Evolutionary conservation across 352 stramenopile genomes (phyloP).

Genomic region (Globisporangium irregulare): DNA sequence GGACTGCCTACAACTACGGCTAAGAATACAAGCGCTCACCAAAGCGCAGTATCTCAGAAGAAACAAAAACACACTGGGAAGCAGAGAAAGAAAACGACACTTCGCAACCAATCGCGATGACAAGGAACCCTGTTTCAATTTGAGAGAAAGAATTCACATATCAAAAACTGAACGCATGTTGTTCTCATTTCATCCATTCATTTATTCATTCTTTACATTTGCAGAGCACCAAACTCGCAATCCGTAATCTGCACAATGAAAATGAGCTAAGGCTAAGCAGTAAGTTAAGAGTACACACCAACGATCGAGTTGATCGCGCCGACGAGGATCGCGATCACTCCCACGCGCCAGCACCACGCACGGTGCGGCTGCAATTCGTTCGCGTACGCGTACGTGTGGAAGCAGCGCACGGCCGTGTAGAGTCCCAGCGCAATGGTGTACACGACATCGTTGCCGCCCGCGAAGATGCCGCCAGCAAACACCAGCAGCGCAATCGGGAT

Average conservation of each 20-base stretch:
- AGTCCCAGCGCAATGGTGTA: constrained; percentile 25
- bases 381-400: constrained; percentile 46
- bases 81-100: not conserved
- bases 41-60: not conserved
- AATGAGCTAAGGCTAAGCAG: not conserved
- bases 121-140: no score
- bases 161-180: no score
- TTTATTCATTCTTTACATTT: not conserved
- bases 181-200: not conserved
- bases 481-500: constrained; percentile 40
- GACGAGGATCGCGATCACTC: constrained; percentile 25
- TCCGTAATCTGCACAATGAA: not conserved
- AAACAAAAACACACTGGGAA: not conserved
- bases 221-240: not conserved
- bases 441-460: constrained; percentile 27
- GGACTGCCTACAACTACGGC: not conserved
- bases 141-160: no score
- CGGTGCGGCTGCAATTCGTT: constrained; percentile 43
- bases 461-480: constrained; percentile 30
- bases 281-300: constrained; percentile 7
- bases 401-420: constrained; percentile 37
- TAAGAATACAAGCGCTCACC: not conserved
- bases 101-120: not conserved
- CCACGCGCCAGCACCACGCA: constrained; percentile 31
- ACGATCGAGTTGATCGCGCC: constrained; percentile 31